Evolutionary conservation across 306 rosid species (phyloP).

Genomic region (Mimosa pudica): DNA sequence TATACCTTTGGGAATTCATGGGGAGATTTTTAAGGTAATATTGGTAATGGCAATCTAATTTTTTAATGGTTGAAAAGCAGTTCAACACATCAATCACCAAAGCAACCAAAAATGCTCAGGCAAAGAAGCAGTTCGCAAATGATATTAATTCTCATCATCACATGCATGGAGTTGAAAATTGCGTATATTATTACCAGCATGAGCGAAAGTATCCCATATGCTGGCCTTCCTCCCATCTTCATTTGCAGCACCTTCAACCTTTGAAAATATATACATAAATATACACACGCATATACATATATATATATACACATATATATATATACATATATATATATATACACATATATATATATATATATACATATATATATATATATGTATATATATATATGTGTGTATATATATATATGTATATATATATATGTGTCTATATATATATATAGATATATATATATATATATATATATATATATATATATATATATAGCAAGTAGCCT

Average conservation of each 20-base stretch:
- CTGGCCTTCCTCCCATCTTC: conserved; percentile 77
- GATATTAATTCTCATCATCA: not conserved
- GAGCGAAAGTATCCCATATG: conserved; percentile 67
- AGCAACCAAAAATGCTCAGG: not conserved
- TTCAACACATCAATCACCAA: not conserved
- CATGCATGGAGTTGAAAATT: not conserved
- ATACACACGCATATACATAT: no score
- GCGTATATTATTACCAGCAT: conserved; percentile 42
- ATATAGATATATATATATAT: not conserved
- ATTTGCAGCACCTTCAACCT: conserved; percentile 76
- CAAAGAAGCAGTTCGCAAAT: not conserved
- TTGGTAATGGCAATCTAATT: not conserved
- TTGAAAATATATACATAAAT: not conserved
- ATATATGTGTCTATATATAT: no score
- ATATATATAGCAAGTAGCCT: conserved; percentile 9
- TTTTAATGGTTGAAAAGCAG: not conserved
- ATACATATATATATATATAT: conserved; percentile 2
- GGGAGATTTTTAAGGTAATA: not conserved
- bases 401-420: not conserved
- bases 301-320: conserved; percentile 7
- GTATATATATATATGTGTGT: not conserved
- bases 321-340: conserved; percentile 22
- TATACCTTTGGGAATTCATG: not conserved
- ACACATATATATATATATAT: not conserved
- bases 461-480: conserved; percentile 9